Base-by-base conservation (phyloP, 2,329 filamentous ascomycete genomes). In the Fusarium haematococcum region DNA sequence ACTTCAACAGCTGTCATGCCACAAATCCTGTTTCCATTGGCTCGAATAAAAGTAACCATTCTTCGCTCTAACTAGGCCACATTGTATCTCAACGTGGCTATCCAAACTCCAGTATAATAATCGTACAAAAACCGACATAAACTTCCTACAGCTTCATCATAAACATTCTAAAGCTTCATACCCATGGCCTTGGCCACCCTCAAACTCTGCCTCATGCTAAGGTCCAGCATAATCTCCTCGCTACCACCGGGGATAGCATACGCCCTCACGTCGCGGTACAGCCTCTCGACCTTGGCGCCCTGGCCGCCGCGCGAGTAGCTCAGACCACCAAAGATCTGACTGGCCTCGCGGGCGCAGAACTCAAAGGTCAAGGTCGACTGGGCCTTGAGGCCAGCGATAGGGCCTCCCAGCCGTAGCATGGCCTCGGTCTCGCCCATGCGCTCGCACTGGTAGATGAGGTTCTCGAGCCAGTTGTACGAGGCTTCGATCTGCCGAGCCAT, bases 401-500 rank as follows among this genome's bases (percentile, higher is more conserved):
- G 94, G 39, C 97, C 97, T 54, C 97, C 97, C 9, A 99, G 93
- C 78, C 95, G 94, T 79, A 98, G 88, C 95, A 98, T 98, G 68
- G 96, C 96, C 86, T 98, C 95, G 61, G 93, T 95, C 83, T 98
- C 95, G 73, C 91, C 91, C 96, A 98, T 98, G 85, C 91, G 91
- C 85, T 95, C 86, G 86, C 94, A 97, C 85, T 99, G 97, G 88
- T 91, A 98, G 83, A 98, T 92, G 72, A 98, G 86, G 83, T 94
- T 97, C 88, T 99, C 97, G 68, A 98, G 90, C 97, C 97, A 99
- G 85, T 93, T 94, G 86, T 97, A 97, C n/a, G 92, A 94, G 27
- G 97, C 95, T 85, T 99, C 97, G 83, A 98, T 97, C 86, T 98
- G 97, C 67, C 97, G 92, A 4, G 95, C 96, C 97, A 99, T 99